Evolutionary conservation across 805 yeast species (phyloP), one percentile per base, ranked within the genome.

Genomic region (Wickerhamomyces chambardii): DNA sequence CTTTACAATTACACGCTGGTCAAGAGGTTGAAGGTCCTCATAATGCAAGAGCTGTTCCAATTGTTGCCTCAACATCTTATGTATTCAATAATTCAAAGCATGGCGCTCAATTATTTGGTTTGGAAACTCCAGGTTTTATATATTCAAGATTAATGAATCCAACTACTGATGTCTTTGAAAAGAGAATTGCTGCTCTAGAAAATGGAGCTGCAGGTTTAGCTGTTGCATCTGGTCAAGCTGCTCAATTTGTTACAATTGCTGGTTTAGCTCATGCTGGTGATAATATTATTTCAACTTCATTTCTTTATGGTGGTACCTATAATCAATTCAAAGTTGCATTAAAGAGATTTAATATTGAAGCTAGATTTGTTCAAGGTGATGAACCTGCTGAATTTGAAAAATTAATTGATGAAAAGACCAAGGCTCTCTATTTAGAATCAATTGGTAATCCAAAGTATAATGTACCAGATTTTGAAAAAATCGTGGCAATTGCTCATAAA

Each of bases 201-300:
- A 81, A 83, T 38, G 98, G 97, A 53, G 79, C 78, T 34, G 95
- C 83, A 40, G 97, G 95, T 4, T 63, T 90, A 37, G 94, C 95
- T 6, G 80, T 82, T 18, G 61, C 95, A 17, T 87, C 97, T n/a
- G 98, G 98, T 42, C 96, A 89, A 64, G 90, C 97, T 36, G 97
- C 97, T 19, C 96, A 89, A 59, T 75, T 86, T 46, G 55, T 83
- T 39, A 95, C 96, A 16, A 67, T 87, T 56, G 70, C 84, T 26
- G 85, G 85, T 37, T 69, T 87, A 47, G 94, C 95, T 28, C 86
- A 82, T 47, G 59, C 75, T 37, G 97, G 97, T 49, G 95, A 86
- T 56, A 92, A 92, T 64, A 73, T 90, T 46, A 75, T 90, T 36
- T 79, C 95, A 22, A 80, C 96, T 17, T 74, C 95, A 6, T 85